Conservation (phyloP, 2,329 filamentous ascomycete species). For the Aspergillus amoenus region DNA sequence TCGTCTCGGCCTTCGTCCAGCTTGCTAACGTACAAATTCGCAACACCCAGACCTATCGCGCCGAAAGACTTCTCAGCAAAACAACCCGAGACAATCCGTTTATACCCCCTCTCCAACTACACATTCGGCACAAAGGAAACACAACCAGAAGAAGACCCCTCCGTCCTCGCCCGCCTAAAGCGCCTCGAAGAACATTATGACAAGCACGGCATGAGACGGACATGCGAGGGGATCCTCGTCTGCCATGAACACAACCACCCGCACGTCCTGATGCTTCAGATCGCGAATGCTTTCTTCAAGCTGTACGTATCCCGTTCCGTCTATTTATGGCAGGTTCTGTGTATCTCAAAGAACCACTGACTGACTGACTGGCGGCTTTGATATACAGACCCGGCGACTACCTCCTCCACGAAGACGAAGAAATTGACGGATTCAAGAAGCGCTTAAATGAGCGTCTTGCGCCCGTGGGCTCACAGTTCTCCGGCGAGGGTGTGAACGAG, state of each 20-base stretch:
- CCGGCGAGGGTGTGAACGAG: constrained; percentile 82
- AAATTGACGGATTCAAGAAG: constrained; percentile 90
- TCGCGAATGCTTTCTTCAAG: constrained; percentile 99
- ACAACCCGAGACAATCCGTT: constrained; percentile 83
- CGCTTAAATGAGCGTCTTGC: constrained; percentile 91
- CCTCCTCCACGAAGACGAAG: constrained; percentile 79
- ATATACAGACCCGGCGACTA: constrained; percentile 82
- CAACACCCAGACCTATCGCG: constrained; percentile 62
- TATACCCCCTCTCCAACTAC: constrained; percentile 97
- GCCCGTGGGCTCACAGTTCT: constrained; percentile 77
- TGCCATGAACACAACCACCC: constrained; percentile 99
- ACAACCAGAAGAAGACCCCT: constrained; percentile 96
- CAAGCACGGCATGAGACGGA: constrained; percentile 91
- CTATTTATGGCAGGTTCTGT: not conserved
- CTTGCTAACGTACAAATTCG: not conserved
- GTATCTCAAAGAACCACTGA: not conserved
- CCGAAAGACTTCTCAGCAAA: constrained; percentile 84
- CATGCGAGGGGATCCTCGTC: constrained; percentile 93
- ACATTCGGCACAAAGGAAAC: constrained; percentile 98
- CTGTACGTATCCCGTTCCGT: constrained; percentile 49
- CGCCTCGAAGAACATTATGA: constrained; percentile 94
- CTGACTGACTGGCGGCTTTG: not conserved
- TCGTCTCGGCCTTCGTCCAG: not conserved
- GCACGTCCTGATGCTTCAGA: constrained; percentile 98
- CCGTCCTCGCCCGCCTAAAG: constrained; percentile 86